A percentile compares a stretch with the other conserved stretches of the same genome.
Conservation (phyloP, 805 yeast genomes). For the Hermanozyma aechmeae region DNA sequence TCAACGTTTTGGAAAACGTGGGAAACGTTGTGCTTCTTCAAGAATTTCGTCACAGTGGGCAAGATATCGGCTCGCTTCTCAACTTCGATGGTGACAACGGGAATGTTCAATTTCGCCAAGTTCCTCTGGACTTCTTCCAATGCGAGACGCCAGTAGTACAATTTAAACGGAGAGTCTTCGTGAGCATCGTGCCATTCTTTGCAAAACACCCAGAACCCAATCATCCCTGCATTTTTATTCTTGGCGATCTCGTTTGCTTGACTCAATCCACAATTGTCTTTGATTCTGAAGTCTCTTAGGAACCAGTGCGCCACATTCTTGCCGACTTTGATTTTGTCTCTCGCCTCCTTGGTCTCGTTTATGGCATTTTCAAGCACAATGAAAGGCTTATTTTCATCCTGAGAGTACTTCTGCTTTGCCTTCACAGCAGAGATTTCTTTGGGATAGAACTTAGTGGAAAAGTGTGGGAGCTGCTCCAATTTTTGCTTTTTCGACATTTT, state of each 20-base stretch:
- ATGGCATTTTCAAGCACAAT: constrained; percentile 9
- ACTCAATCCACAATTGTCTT: constrained; percentile 34
- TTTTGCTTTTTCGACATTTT: constrained; percentile 6
- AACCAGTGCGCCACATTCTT: constrained; percentile 38
- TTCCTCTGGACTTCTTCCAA: constrained; percentile 19
- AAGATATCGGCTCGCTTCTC: constrained; percentile 21
- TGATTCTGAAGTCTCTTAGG: constrained; percentile 34
- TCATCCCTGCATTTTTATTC: constrained; percentile 20
- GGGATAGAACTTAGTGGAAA: constrained; percentile 7
- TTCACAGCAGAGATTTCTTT: constrained; percentile 6
- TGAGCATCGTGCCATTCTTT: constrained; percentile 34
- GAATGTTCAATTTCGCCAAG: constrained; percentile 25
- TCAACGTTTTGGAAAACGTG: constrained; percentile 28
- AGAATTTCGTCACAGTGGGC: constrained; percentile 11
- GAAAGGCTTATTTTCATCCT: constrained; percentile 22
- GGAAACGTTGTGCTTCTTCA: constrained; percentile 12
- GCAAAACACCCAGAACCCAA: constrained; percentile 33
- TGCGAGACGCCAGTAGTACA: constrained; percentile 27
- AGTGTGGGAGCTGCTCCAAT: constrained; percentile 7
- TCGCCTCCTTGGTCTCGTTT: constrained; percentile 5
- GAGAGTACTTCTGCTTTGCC: constrained; percentile 14
- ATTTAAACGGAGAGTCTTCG: constrained; percentile 32
- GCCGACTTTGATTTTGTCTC: constrained; percentile 5
- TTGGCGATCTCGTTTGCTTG: constrained; percentile 24
- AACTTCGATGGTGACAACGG: constrained; percentile 29